Conservation (phyloP, 768 basidiomycete species). For the Russula sp. region DNA sequence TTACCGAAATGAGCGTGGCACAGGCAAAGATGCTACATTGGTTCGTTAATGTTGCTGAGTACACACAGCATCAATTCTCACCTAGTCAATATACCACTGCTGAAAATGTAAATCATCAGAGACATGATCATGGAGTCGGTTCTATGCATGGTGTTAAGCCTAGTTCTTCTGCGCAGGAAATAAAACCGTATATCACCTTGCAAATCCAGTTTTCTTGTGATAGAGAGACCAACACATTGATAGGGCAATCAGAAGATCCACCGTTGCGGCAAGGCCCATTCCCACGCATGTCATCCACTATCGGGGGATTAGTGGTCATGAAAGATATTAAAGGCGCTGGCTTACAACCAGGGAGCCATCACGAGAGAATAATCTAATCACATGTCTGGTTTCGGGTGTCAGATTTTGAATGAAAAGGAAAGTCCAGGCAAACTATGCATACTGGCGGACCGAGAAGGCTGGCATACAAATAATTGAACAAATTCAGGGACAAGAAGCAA, state of each 20-base stretch:
- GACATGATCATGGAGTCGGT: slow-evolving; percentile 25
- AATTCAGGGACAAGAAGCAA: not conserved
- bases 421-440: slow-evolving; percentile 5
- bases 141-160: slow-evolving; percentile 9
- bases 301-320: not conserved
- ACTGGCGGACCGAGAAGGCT: slow-evolving; percentile 46
- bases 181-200: no score
- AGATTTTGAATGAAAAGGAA: not conserved
- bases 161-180: no score
- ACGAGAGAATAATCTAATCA: slow-evolving; percentile 30
- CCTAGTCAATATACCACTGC: slow-evolving; percentile 25
- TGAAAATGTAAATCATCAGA: slow-evolving; percentile 26
- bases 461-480: not conserved
- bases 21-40: slow-evolving; percentile 20
- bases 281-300: slow-evolving; percentile 47
- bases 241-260: slow-evolving; percentile 42
- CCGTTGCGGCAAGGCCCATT: slow-evolving; percentile 38
- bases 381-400: slow-evolving; percentile 19
- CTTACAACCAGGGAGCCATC: slow-evolving; percentile 29
- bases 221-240: no score
- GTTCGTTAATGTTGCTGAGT: not conserved
- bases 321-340: not conserved
- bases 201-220: no score
- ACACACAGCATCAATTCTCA: not conserved
- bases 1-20: slow-evolving; percentile 16